Evolutionary conservation across 2,329 filamentous ascomycete genomes (phyloP).

Genomic region (Drechmeria coniospora): DNA sequence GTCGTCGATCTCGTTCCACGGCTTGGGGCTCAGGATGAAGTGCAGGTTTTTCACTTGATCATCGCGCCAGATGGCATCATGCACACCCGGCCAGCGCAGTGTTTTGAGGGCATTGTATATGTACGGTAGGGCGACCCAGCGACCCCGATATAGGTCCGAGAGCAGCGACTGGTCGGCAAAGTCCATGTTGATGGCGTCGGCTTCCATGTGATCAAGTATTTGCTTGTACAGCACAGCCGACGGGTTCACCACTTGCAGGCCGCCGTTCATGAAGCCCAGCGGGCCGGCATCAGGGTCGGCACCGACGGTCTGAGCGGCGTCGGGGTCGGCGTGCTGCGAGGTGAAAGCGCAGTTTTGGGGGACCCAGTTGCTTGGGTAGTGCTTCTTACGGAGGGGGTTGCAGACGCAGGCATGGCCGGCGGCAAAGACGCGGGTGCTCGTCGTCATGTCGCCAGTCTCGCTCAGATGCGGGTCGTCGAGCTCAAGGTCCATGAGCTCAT

Average conservation of each 20-base stretch:
- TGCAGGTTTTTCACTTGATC: conserved; percentile 44
- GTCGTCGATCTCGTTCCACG: conserved; percentile 38
- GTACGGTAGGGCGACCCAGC: conserved; percentile 45
- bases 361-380: conserved; percentile 62
- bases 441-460: conserved; percentile 6
- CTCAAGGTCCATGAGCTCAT: conserved; percentile 74
- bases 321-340: conserved; percentile 31
- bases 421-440: conserved; percentile 54
- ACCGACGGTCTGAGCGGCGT: conserved; percentile 28
- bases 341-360: conserved; percentile 44
- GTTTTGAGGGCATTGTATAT: conserved; percentile 50
- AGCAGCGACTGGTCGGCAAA: conserved; percentile 47
- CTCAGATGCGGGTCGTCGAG: conserved; percentile 36
- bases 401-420: conserved; percentile 76
- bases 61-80: conserved; percentile 41
- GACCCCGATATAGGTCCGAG: conserved; percentile 34
- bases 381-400: conserved; percentile 62
- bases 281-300: conserved; percentile 28
- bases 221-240: conserved; percentile 28
- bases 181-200: conserved; percentile 29
- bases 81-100: conserved; percentile 35
- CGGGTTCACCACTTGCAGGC: conserved; percentile 41
- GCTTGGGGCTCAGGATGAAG: conserved; percentile 46
- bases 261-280: conserved; percentile 31
- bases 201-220: conserved; percentile 35